Conservation (phyloP, 192 early-diverging fungal genomes). For the Pilobolus umbonatus region DNA sequence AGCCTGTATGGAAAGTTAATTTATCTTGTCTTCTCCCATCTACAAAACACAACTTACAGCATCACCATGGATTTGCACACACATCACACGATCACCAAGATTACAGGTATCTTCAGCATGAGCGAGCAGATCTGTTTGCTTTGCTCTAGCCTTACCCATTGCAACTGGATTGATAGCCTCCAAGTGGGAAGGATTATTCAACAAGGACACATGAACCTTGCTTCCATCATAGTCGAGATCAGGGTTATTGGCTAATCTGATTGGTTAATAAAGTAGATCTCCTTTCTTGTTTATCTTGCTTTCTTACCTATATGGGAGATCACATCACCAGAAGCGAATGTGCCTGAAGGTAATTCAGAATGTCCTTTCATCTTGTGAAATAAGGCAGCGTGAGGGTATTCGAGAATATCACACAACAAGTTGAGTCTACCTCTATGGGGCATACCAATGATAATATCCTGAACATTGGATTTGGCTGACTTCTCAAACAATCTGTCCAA, state of each 20-base stretch:
- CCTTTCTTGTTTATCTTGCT: background rate
- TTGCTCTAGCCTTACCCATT: slow-evolving; percentile 91
- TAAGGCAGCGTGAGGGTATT: slow-evolving; percentile 73
- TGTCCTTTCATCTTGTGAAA: slow-evolving; percentile 96
- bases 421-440: slow-evolving; percentile 96
- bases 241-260: slow-evolving; percentile 62
- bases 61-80: slow-evolving; percentile 95
- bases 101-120: slow-evolving; percentile 66
- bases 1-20: slow-evolving; percentile 30
- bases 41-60: slow-evolving; percentile 51
- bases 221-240: slow-evolving; percentile 65
- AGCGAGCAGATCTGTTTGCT: slow-evolving; percentile 76
- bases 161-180: slow-evolving; percentile 96
- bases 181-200: slow-evolving; percentile 98
- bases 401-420: slow-evolving; percentile 81
- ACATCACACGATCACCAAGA: slow-evolving; percentile 90
- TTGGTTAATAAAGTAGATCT: background rate
- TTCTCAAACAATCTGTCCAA: slow-evolving; percentile 82
- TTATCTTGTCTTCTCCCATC: background rate
- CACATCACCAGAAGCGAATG: slow-evolving; percentile 86
- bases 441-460: slow-evolving; percentile 91
- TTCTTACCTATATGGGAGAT: slow-evolving; percentile 72
- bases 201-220: slow-evolving; percentile 76
- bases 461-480: slow-evolving; percentile 56
- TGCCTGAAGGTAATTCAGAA: slow-evolving; percentile 75